phyloP scores from a whole-genome alignment of 1,139 yeast genomes.

The Blastobotrys illinoisensis region DNA sequence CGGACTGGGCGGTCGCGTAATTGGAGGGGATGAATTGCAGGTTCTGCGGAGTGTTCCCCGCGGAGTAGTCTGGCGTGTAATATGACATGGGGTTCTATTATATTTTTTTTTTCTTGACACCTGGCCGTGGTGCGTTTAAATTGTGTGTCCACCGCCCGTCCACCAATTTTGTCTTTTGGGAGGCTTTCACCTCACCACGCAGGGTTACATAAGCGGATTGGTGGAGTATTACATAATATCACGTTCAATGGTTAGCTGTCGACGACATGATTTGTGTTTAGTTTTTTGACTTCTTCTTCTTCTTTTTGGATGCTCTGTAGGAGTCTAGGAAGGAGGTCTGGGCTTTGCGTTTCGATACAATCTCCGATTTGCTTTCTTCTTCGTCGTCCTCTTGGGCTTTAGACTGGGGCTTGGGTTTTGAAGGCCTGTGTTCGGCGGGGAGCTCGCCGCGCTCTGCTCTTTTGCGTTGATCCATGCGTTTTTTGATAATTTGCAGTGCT shows the following conservation, averaged over 20 bases:
- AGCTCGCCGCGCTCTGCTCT: neutral
- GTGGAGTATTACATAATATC: neutral
- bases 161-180: no score
- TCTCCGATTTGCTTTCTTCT: slow-evolving; percentile 5
- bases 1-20: slow-evolving; percentile 20
- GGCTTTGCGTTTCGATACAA: slow-evolving; percentile 8
- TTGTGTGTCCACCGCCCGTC: neutral
- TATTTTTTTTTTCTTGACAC: slow-evolving; percentile 1
- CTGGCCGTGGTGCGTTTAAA: neutral
- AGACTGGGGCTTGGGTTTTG: neutral
- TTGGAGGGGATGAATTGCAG: slow-evolving; percentile 33
- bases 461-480: slow-evolving; percentile 5
- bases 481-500: slow-evolving; percentile 11
- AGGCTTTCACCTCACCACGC: neutral
- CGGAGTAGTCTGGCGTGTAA: slow-evolving; percentile 14
- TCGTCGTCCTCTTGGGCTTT: slow-evolving; percentile 12
- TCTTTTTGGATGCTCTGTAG: slow-evolving; percentile 19
- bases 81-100: slow-evolving; percentile 12
- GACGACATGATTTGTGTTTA: neutral
- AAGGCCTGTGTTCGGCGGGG: neutral
- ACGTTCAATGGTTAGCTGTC: neutral
- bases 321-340: slow-evolving; percentile 17
- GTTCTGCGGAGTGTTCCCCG: slow-evolving; percentile 18
- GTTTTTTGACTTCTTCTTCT: neutral
- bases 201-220: slow-evolving; percentile 3